phyloP scores from a whole-genome alignment of 2,329 filamentous ascomycete species.

The Trichoderma sp. region DNA sequence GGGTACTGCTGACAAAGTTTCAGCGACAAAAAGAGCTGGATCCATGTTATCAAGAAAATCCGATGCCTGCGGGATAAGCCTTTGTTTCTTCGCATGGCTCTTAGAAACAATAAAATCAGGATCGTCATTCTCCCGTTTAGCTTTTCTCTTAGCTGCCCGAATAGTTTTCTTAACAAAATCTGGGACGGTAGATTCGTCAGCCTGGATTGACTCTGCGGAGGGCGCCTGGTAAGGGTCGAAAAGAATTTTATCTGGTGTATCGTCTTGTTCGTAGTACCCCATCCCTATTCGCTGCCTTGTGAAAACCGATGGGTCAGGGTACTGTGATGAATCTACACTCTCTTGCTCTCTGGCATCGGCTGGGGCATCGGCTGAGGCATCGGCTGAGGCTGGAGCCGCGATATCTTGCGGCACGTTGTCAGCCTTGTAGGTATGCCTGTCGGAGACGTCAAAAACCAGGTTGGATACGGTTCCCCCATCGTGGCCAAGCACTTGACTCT shows the following conservation, averaged over 20 bases:
- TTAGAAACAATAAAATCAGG: slow-evolving; percentile 54
- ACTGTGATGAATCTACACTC: slow-evolving; percentile 40
- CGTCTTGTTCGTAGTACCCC: slow-evolving; percentile 63
- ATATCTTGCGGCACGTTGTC: slow-evolving; percentile 9
- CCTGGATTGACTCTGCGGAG: slow-evolving; percentile 45
- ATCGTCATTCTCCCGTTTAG: slow-evolving; percentile 54
- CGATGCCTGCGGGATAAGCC: slow-evolving; percentile 32
- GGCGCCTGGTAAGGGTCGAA: slow-evolving; percentile 62
- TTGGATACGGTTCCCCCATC: slow-evolving; percentile 23
- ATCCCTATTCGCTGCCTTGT: slow-evolving; percentile 56
- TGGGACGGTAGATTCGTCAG: slow-evolving; percentile 51
- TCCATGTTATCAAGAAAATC: slow-evolving; percentile 50
- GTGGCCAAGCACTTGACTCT: slow-evolving; percentile 38
- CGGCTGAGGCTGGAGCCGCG: slow-evolving; percentile 13
- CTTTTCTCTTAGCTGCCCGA: slow-evolving; percentile 55
- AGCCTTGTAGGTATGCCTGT: slow-evolving; percentile 26
- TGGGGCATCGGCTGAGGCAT: slow-evolving; percentile 8
- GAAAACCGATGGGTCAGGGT: slow-evolving; percentile 53
- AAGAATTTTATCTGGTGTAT: slow-evolving; percentile 58
- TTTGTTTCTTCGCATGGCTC: slow-evolving; percentile 47
- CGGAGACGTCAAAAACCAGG: slow-evolving; percentile 6
- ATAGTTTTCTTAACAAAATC: slow-evolving; percentile 59
- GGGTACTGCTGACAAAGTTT: slow-evolving; percentile 1
- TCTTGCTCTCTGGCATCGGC: slow-evolving; percentile 33
- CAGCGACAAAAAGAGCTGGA: slow-evolving; percentile 51